phyloP scores from a whole-genome alignment of 208 protist species.

The Borovskyia barvae region DNA sequence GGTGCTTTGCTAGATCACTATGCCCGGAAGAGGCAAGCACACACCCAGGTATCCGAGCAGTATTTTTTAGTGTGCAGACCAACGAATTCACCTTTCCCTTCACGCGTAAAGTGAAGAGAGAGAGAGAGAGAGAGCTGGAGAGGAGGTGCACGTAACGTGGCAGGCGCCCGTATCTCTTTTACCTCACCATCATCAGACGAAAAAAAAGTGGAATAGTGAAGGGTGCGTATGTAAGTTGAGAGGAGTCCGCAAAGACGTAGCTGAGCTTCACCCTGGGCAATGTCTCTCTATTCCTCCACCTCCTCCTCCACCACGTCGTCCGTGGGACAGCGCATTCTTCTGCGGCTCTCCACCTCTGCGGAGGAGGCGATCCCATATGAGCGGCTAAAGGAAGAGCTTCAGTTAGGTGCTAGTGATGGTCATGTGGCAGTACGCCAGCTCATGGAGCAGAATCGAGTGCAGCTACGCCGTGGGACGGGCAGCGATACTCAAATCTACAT shows the following conservation, averaged over 20 bases:
- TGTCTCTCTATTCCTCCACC: conserved; percentile 5
- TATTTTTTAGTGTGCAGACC: too few species aligned
- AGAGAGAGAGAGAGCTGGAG: too few species aligned
- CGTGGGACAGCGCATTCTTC: conserved; percentile 45
- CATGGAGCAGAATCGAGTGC: conserved; percentile 45
- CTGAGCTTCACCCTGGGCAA: background rate
- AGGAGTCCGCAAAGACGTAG: background rate
- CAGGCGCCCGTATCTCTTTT: too few species aligned
- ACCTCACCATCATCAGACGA: too few species aligned
- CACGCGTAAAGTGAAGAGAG: background rate
- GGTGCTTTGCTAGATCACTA: too few species aligned
- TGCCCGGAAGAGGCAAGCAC: too few species aligned
- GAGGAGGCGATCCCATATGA: conserved; percentile 51
- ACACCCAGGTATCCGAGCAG: too few species aligned
- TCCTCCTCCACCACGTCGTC: conserved; percentile 2
- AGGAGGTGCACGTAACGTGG: too few species aligned
- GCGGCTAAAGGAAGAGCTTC: conserved; percentile 43
- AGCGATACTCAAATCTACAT: conserved; percentile 46
- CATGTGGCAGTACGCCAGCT: conserved; percentile 56
- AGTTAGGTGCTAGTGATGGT: conserved; percentile 26
- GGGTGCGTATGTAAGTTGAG: too few species aligned
- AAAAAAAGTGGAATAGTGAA: too few species aligned
- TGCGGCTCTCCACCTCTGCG: conserved; percentile 27
- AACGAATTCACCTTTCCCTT: background rate
- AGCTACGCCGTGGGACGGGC: conserved; percentile 38